Evolutionary conservation across 768 basidiomycete genomes (phyloP), one percentile per base, ranked within the genome.

Genomic region (Hygrophorus russula): DNA sequence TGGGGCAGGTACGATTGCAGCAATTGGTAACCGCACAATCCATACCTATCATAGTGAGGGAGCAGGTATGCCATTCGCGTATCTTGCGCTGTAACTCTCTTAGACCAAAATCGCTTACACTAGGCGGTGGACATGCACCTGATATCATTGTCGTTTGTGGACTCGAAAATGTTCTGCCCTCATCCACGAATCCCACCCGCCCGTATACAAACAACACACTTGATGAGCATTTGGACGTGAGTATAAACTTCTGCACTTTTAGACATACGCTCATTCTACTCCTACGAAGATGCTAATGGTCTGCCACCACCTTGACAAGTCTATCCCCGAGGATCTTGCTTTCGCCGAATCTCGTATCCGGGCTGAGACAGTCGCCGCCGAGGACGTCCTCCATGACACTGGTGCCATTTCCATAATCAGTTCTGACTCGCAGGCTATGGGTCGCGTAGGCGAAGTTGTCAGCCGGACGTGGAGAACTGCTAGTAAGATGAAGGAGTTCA

Each of bases 121-220:
- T 24, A 82, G 84, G 92, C 39, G 91, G 92, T 11, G 92, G 96
- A 10, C 94, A 97, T 57, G 94, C 94, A 2, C 96, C 96, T 0
- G 96, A 98, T 54, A 97, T 98, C 61, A 94, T 99, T 57, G 83
- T 88, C n/a, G 93, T 97, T 15, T 94, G 91, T 49, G 89, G 87
- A 20, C 74, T 77, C 5, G 65, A 79, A 1, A 94, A 97, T 46
- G 92, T 98, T 2, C 67, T 98, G 7, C 96, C 96, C 0, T 91
- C 88, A 6, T 98, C 96, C 7, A 99, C 96, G 4, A 99, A 93
- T 56, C 96, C 96, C 5, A 98, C 96, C 0, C 71, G 96, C 32
- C 96, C 96, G 0, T 98, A 81, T 57, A 74, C 90, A 1, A 65
- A 68, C 27, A 98, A 98, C 57, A 99, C 96, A 0, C 68, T 98